Percentiles rank a stretch among this genome's conserved stretches.
Conservation (phyloP, 2,329 filamentous ascomycete species). For the Penicillium sp. region DNA sequence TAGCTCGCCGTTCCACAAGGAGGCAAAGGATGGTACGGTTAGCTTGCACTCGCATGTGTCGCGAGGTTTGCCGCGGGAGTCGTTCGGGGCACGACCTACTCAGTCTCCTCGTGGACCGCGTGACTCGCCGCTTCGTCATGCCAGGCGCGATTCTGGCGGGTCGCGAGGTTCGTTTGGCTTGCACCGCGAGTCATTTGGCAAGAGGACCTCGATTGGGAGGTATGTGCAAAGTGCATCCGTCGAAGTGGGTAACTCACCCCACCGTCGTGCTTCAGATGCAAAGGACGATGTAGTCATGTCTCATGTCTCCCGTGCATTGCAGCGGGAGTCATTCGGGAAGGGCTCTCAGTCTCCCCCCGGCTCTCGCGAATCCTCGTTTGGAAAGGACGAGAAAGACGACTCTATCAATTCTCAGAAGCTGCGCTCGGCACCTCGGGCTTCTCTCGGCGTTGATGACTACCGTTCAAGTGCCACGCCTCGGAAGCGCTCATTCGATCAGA, state of each 20-base stretch:
- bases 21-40: constrained; percentile 26
- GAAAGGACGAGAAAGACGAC: constrained; percentile 3
- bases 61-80: constrained; percentile 6
- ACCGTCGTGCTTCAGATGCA: constrained; percentile 17
- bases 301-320: neutral
- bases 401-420: constrained; percentile 19
- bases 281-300: constrained; percentile 5
- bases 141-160: constrained; percentile 30
- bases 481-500: constrained; percentile 29
- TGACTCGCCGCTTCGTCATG: constrained; percentile 38
- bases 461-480: constrained; percentile 16
- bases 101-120: constrained; percentile 12
- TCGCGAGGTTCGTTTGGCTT: constrained; percentile 16
- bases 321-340: neutral
- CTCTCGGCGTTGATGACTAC: constrained; percentile 9
- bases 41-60: constrained; percentile 24
- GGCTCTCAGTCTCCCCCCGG: constrained; percentile 5
- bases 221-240: neutral
- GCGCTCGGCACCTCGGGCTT: constrained; percentile 14
- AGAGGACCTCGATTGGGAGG: neutral
- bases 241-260: constrained; percentile 31
- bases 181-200: constrained; percentile 1
- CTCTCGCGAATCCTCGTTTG: constrained; percentile 4
- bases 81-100: neutral
- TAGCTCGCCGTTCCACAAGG: constrained; percentile 38